phyloP scores from a whole-genome alignment of 331 rosid genomes.

The Phaseolus coccineus region DNA sequence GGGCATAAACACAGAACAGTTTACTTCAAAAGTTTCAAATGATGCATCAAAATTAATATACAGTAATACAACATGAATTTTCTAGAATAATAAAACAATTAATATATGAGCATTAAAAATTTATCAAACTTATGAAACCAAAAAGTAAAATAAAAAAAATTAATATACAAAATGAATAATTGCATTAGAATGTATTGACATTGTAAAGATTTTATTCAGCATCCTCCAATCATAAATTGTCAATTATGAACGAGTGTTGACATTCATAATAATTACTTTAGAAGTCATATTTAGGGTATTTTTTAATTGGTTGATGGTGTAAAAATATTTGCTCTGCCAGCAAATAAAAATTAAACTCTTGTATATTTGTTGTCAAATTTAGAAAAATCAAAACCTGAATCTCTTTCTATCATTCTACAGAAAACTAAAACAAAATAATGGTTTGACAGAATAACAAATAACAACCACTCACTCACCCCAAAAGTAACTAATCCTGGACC shows the following conservation, averaged over 20 bases:
- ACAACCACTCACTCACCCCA: slow-evolving; percentile 72
- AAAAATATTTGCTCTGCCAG: neutral
- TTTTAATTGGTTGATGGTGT: neutral
- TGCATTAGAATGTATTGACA: neutral
- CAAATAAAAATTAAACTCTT: neutral
- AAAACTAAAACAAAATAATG: neutral
- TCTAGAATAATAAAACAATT: slow-evolving; percentile 19
- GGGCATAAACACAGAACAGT: neutral
- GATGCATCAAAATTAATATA: slow-evolving; percentile 31
- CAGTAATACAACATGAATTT: slow-evolving; percentile 21
- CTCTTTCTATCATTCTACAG: slow-evolving; percentile 6
- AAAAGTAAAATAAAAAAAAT: neutral
- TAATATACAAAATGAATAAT: neutral
- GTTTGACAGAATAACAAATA: slow-evolving; percentile 35
- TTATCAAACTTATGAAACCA: slow-evolving; percentile 23
- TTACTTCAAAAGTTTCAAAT: slow-evolving; percentile 13
- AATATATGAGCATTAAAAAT: slow-evolving; percentile 24
- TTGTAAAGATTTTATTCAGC: neutral
- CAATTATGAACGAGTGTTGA: neutral
- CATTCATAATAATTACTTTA: neutral
- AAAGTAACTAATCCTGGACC: slow-evolving; percentile 99
- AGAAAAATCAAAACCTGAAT: neutral
- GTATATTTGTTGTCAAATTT: neutral
- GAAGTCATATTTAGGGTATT: neutral
- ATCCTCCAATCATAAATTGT: neutral